Percentiles rank a stretch among this genome's conserved stretches.
phyloP scores from a whole-genome alignment of 1,284 basidiomycete species.

The Meira miltonrushii region DNA sequence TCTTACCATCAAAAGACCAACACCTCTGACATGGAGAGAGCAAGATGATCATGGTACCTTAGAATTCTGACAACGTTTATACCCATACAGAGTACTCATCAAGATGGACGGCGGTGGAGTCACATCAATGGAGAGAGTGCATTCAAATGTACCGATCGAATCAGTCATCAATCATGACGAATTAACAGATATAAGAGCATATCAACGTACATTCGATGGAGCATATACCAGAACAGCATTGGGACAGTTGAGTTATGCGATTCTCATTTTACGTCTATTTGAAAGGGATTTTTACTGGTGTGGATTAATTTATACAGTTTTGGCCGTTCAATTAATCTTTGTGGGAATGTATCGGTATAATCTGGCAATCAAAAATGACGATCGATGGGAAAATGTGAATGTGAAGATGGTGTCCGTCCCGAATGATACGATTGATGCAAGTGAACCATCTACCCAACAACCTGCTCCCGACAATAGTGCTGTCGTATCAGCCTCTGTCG shows the following conservation, averaged over 20 bases:
- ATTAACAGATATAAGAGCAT: conserved; percentile 8
- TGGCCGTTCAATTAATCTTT: conserved; percentile 7
- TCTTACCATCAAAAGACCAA: too few relatives aligned
- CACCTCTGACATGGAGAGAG: too few relatives aligned
- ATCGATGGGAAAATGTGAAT: background rate
- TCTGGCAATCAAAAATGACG: background rate
- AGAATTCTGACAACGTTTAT: too few relatives aligned
- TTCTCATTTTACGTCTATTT: conserved; percentile 71
- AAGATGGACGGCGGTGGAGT: too few relatives aligned
- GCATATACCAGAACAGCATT: conserved; percentile 73
- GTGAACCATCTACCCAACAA: background rate
- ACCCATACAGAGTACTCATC: too few relatives aligned
- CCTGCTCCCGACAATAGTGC: background rate
- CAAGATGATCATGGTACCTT: too few relatives aligned
- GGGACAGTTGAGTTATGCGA: conserved; percentile 66
- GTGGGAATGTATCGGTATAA: conserved; percentile 7
- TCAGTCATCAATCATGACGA: conserved; percentile 3
- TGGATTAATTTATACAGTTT: conserved; percentile 12
- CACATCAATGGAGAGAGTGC: too few relatives aligned
- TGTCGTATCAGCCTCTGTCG: background rate
- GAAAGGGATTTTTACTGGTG: conserved; percentile 31
- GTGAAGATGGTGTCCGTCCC: background rate
- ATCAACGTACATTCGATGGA: conserved; percentile 57
- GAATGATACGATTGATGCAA: background rate
- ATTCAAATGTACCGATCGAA: background rate